Percentiles rank a stretch among this genome's conserved stretches.
These are phyloP conservation scores for Populus alba DNA, from an alignment of 345 rosid genomes.

Conservation along the genomic window DNA sequence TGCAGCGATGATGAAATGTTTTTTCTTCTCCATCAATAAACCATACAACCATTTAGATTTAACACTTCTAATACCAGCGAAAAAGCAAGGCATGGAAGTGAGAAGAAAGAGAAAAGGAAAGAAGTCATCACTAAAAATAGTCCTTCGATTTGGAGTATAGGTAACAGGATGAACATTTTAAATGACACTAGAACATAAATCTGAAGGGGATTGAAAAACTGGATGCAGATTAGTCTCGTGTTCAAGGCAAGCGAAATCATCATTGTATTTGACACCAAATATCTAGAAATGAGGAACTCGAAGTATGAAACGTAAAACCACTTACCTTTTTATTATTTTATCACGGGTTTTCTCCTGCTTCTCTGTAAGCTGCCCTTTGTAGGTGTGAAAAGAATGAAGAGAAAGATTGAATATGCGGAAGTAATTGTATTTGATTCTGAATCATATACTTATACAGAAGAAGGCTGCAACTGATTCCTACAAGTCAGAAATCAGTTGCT, in stretches of 20 bases:
- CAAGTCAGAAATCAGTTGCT: too few relatives aligned
- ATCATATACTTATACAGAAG: too few relatives aligned
- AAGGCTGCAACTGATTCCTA: too few relatives aligned
- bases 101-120: neutral
- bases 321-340: conserved; percentile 72
- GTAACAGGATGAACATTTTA: neutral
- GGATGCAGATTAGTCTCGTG: neutral
- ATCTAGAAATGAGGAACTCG: neutral
- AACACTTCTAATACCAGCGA: neutral
- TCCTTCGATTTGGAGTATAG: neutral
- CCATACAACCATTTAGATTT: neutral
- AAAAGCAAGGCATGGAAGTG: neutral
- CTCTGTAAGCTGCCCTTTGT: conserved; percentile 88
- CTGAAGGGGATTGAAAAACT: neutral
- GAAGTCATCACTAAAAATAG: neutral
- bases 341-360: conserved; percentile 95
- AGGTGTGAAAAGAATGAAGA: too few relatives aligned
- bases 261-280: neutral
- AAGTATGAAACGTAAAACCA: neutral
- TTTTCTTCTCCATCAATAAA: neutral
- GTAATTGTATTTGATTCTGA: too few relatives aligned
- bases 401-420: too few relatives aligned
- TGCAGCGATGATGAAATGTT: neutral
- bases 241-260: neutral
- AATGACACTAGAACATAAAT: neutral